A percentile compares a stretch with the other conserved stretches of the same genome.
phyloP scores from a whole-genome alignment of 257 asterid genomes.

The Solanum etuberosum region DNA sequence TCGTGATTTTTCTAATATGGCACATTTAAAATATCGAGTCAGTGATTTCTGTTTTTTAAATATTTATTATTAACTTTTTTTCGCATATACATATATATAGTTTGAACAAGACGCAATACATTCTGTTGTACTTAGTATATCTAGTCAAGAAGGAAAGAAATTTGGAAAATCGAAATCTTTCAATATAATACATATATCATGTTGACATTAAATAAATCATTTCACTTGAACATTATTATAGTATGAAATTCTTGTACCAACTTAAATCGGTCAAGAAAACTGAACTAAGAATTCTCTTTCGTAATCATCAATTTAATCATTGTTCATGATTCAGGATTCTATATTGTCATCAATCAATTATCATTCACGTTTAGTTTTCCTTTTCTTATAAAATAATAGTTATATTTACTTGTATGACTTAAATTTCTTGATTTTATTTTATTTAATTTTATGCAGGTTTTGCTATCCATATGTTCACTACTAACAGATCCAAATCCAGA shows the following conservation, averaged over 20 bases:
- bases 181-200: too few relatives aligned
- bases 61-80: too few relatives aligned
- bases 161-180: too few relatives aligned
- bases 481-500: conserved; percentile 8
- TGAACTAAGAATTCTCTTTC: neutral
- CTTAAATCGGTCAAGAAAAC: neutral
- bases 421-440: neutral
- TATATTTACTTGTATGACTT: neutral
- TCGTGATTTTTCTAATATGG: too few relatives aligned
- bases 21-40: too few relatives aligned
- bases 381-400: neutral
- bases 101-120: too few relatives aligned
- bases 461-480: conserved; percentile 3
- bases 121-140: too few relatives aligned
- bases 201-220: too few relatives aligned
- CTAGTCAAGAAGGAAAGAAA: too few relatives aligned
- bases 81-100: too few relatives aligned
- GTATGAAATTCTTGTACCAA: neutral
- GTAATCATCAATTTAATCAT: neutral
- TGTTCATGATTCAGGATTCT: neutral
- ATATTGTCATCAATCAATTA: neutral
- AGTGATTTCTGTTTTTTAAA: too few relatives aligned
- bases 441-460: neutral
- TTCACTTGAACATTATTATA: too few relatives aligned
- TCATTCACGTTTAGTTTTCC: neutral